Evolutionary conservation across 1,284 basidiomycete genomes (phyloP).

Genomic region (Cryptococcus jaspeensis): DNA sequence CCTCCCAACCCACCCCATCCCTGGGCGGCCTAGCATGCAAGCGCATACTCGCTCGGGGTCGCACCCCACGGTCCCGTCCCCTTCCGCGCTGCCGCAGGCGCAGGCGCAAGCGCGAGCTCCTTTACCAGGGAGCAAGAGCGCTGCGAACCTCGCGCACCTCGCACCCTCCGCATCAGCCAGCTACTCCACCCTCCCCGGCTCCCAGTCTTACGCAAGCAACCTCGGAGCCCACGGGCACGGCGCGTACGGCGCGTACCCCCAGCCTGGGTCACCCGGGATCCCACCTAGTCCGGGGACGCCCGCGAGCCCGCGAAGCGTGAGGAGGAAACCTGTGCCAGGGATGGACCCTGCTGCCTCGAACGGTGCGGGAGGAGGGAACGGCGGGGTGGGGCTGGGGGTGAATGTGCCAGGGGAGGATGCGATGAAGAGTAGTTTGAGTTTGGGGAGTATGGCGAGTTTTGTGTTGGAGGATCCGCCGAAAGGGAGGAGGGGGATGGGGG

Average conservation of each 20-base stretch:
- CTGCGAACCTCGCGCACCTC: background rate
- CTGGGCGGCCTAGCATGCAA: too few relatives aligned
- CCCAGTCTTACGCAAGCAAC: background rate
- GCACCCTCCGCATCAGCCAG: background rate
- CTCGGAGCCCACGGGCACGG: too few relatives aligned
- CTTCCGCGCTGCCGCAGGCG: background rate
- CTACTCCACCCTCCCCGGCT: background rate
- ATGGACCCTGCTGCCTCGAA: background rate
- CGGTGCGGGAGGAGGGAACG: background rate
- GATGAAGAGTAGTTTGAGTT: constrained; percentile 27
- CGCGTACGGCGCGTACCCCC: too few relatives aligned
- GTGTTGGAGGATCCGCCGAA: constrained; percentile 37
- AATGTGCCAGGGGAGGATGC: constrained; percentile 1
- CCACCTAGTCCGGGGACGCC: constrained; percentile 6
- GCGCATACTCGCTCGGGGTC: too few relatives aligned
- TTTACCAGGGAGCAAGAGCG: background rate
- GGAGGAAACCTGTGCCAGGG: constrained; percentile 35
- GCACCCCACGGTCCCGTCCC: background rate
- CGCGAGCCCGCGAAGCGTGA: constrained; percentile 12
- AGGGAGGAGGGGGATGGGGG: constrained; percentile 9
- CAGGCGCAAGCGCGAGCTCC: too few relatives aligned
- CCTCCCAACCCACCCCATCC: background rate
- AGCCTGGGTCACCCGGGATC: background rate
- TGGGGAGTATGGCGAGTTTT: constrained; percentile 34
- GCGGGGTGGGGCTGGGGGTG: constrained; percentile 5